Conservation (phyloP, 2,329 filamentous ascomycete species). For the Arthroderma sp. region DNA sequence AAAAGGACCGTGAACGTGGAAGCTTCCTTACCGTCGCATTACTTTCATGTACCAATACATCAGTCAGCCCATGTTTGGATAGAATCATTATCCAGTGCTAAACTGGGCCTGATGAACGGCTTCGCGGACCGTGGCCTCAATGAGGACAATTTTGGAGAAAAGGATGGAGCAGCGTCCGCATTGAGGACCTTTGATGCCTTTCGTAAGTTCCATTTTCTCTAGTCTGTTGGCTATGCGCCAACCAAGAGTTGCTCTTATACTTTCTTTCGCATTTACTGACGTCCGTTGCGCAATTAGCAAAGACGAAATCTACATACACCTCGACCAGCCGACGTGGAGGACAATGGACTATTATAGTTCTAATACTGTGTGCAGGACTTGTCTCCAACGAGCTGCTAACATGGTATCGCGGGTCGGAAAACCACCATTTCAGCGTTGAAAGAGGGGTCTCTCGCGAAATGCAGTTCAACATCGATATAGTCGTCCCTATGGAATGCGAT, state of each 20-base stretch:
- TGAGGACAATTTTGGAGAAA: constrained; percentile 69
- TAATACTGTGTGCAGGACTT: constrained; percentile 60
- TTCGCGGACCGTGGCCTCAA: constrained; percentile 57
- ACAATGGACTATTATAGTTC: constrained; percentile 81
- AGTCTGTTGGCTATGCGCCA: neutral
- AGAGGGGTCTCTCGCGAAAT: constrained; percentile 76
- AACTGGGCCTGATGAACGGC: constrained; percentile 54
- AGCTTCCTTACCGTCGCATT: neutral
- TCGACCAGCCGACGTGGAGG: constrained; percentile 73
- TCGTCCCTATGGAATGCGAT: constrained; percentile 73
- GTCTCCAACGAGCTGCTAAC: constrained; percentile 62
- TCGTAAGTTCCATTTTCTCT: constrained; percentile 48
- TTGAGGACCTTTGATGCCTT: constrained; percentile 92
- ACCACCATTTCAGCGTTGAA: constrained; percentile 85
- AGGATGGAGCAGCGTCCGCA: constrained; percentile 41
- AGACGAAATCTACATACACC: constrained; percentile 89
- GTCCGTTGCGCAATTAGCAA: constrained; percentile 45
- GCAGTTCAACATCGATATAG: constrained; percentile 92
- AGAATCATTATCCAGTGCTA: neutral
- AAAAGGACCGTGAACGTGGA: neutral
- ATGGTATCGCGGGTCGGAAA: constrained; percentile 76
- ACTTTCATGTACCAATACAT: neutral
- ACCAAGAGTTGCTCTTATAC: neutral
- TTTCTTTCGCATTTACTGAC: neutral
- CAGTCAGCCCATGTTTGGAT: neutral